Percentiles rank a stretch among this genome's conserved stretches.
These are phyloP conservation scores for Talaromyces marneffei DNA, from an alignment of 2,329 filamentous ascomycete species.

Conservation along the genomic window DNA sequence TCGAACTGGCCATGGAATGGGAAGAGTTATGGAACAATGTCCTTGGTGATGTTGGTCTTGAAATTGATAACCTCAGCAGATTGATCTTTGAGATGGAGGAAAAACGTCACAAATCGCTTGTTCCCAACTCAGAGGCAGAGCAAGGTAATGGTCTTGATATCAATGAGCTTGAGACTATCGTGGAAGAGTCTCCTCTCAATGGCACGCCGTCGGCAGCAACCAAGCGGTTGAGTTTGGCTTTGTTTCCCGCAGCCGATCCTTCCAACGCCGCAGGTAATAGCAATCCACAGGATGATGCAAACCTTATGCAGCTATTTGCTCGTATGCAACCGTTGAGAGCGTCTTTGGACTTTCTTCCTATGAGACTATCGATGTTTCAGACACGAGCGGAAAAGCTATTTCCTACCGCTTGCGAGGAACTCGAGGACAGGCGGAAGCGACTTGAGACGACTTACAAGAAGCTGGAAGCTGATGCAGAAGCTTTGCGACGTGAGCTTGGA, in stretches of 20 bases:
- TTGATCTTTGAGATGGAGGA: constrained; percentile 98
- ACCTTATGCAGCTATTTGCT: constrained; percentile 81
- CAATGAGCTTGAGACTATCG: constrained; percentile 84
- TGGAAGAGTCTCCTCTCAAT: constrained; percentile 70
- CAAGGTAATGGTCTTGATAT: constrained; percentile 60
- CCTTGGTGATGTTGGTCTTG: constrained; percentile 83
- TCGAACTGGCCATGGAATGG: constrained; percentile 98
- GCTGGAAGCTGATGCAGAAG: constrained; percentile 84
- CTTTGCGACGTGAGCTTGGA: constrained; percentile 78
- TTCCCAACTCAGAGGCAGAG: constrained; percentile 53
- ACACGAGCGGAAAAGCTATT: constrained; percentile 70
- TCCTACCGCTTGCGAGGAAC: constrained; percentile 82
- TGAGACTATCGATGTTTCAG: constrained; percentile 85
- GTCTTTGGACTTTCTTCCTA: constrained; percentile 90
- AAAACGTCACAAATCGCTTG: constrained; percentile 70
- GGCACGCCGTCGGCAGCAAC: constrained; percentile 52
- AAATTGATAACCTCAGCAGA: constrained; percentile 72
- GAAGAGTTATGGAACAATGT: constrained; percentile 94
- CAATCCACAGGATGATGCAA: constrained; percentile 70
- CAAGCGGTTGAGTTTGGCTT: constrained; percentile 60
- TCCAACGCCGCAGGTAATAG: constrained; percentile 37
- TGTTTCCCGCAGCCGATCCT: constrained; percentile 35
- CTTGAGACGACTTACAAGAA: constrained; percentile 84
- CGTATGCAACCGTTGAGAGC: constrained; percentile 91
- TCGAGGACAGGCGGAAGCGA: constrained; percentile 66